phyloP scores from a whole-genome alignment of 2,329 filamentous ascomycete genomes.

The Sporothrix luriei region DNA sequence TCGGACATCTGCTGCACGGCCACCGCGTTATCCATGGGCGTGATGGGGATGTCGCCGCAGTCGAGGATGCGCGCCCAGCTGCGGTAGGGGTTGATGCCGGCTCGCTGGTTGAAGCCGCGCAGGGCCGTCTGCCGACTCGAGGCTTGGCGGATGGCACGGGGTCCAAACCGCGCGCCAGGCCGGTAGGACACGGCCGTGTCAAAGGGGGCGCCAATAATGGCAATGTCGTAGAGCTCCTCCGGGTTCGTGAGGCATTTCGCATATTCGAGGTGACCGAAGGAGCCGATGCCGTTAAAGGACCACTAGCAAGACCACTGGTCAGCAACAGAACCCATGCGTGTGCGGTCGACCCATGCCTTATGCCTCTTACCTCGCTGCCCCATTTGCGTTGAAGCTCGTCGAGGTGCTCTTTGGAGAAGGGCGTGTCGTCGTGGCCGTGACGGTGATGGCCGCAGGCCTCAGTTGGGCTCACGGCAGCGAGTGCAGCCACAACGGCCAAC shows the following conservation, averaged over 20 bases:
- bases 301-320: slow-evolving; percentile 44
- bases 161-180: slow-evolving; percentile 78
- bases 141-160: slow-evolving; percentile 81
- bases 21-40: slow-evolving; percentile 81
- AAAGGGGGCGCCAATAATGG: slow-evolving; percentile 71
- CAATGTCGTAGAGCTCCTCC: slow-evolving; percentile 67
- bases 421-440: slow-evolving; percentile 44
- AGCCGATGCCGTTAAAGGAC: slow-evolving; percentile 73
- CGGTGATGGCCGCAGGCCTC: slow-evolving; percentile 39
- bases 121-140: slow-evolving; percentile 78
- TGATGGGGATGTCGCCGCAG: slow-evolving; percentile 87
- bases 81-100: slow-evolving; percentile 78
- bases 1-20: slow-evolving; percentile 82
- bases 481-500: slow-evolving; percentile 29
- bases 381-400: slow-evolving; percentile 60
- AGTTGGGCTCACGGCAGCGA: slow-evolving; percentile 27
- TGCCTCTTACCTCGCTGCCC: slow-evolving; percentile 55
- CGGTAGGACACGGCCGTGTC: slow-evolving; percentile 73
- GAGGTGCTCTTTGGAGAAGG: slow-evolving; percentile 55
- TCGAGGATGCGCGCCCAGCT: slow-evolving; percentile 80
- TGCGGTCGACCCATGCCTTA: background rate
- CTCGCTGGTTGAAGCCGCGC: slow-evolving; percentile 80
- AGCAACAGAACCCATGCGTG: background rate
- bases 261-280: slow-evolving; percentile 71
- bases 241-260: slow-evolving; percentile 70